These are phyloP conservation scores for Vitis riparia DNA, from an alignment of 164 flowering plant genomes.

Conservation along the genomic window DNA sequence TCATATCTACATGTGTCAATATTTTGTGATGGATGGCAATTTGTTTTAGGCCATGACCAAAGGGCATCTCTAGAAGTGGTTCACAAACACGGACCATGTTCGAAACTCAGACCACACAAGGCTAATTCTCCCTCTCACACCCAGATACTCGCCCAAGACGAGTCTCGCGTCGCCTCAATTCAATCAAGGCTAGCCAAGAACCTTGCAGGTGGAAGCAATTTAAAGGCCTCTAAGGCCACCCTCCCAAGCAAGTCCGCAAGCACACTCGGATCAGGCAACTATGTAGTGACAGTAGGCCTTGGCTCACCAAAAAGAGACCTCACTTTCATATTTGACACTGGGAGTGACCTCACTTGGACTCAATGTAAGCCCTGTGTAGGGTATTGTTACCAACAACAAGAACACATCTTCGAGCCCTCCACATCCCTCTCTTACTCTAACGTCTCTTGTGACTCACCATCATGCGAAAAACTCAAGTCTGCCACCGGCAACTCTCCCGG, in stretches of 20 bases:
- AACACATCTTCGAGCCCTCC: constrained; percentile 42
- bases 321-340: constrained; percentile 60
- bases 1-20: too few species aligned
- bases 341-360: constrained; percentile 70
- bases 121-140: constrained; percentile 7
- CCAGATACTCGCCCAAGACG: constrained; percentile 49
- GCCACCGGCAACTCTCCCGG: constrained; percentile 35
- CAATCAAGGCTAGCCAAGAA: constrained; percentile 24
- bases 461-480: constrained; percentile 28
- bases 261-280: constrained; percentile 50
- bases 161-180: constrained; percentile 47
- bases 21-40: too few species aligned
- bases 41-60: constrained; percentile 7
- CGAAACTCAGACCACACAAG: constrained; percentile 2
- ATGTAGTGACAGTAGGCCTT: constrained; percentile 53
- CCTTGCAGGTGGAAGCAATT: too few species aligned
- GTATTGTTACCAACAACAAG: constrained; percentile 47
- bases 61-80: constrained; percentile 26
- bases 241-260: constrained; percentile 48
- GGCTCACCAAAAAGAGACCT: constrained; percentile 58
- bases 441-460: constrained; percentile 30
- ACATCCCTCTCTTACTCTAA: constrained; percentile 35
- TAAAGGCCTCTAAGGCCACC: constrained; percentile 1
- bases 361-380: constrained; percentile 56
- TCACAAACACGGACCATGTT: constrained; percentile 64